Evolutionary conservation across 306 rosid genomes (phyloP), one percentile per base, ranked within the genome.

Genomic region (Lupinus albus): DNA sequence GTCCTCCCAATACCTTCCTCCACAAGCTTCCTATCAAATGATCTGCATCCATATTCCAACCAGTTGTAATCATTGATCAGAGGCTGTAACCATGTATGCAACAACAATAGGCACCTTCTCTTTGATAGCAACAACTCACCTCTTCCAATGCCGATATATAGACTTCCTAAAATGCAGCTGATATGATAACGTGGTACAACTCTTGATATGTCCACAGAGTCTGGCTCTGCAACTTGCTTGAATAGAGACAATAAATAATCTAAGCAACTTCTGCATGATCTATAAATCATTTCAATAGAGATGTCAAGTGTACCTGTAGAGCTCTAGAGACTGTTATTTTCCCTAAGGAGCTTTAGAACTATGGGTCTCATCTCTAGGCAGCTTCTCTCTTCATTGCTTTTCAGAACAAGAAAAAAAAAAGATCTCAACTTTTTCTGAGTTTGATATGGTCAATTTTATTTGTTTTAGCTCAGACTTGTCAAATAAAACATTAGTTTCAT

Each of bases 1-100:
- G 97, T 92, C 80, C 97, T 79, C 42, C 97, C 97, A 21, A 92
- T 87, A 47, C 97, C 97, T 79, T 92, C 97, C 71, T 92, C 97
- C 79, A 92, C 97, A 41, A 83, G 84, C 69, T 87, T 89, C 69
- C 90, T 75, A 68, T 92, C 97, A 21, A 92, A 92, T 4, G 95
- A 82, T 54, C 97, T 52, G 61, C 90, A 92, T 16, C 92, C 96
- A 15, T 89, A 88, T 68, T 89, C 91, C 67, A 89, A 65, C 97
- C 97, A 92, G 71, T 75, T 76, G 80, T 92, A 92, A 84, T 92
- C 97, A 59, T 78, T 82, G 68, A 92, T 87, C 48, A 92, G 68
- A 18, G 97, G 97, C 84, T 92, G 89, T n/a, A 92, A 76, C 97
- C 97, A 92, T 30, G 95, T 89, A 56, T 84, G 90, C 61, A 92